Percentiles rank a stretch among this genome's conserved stretches.
phyloP scores from a whole-genome alignment of 179 eudicot species.

The Vitellaria paradoxa region DNA sequence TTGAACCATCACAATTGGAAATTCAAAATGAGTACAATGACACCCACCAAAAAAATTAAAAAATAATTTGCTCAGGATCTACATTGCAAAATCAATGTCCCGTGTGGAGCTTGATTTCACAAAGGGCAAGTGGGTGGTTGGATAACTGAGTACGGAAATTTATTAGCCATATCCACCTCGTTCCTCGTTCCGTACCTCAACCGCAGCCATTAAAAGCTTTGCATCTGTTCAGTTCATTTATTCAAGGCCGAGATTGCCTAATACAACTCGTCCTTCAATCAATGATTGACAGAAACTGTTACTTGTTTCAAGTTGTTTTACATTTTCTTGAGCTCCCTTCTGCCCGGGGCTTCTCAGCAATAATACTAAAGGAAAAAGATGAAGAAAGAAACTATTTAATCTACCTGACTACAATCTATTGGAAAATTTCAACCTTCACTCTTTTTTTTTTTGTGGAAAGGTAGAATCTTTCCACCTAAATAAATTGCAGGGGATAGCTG shows the following conservation, averaged over 20 bases:
- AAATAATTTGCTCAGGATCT: slow-evolving; percentile 72
- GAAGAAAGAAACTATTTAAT: too few species aligned
- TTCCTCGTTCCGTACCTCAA: slow-evolving; percentile 69
- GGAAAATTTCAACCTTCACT: too few species aligned
- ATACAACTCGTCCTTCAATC: slow-evolving; percentile 35
- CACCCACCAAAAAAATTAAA: too few species aligned
- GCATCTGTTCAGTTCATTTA: slow-evolving; percentile 78
- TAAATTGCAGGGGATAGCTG: too few species aligned
- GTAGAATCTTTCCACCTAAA: too few species aligned
- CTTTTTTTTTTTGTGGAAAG: too few species aligned
- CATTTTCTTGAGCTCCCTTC: neutral
- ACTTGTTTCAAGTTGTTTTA: neutral
- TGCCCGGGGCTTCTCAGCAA: too few species aligned
- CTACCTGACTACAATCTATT: too few species aligned
- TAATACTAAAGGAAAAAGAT: too few species aligned
- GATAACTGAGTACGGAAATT: slow-evolving; percentile 77
- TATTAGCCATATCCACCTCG: slow-evolving; percentile 90
- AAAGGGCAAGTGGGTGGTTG: slow-evolving; percentile 91
- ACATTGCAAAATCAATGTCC: slow-evolving; percentile 58
- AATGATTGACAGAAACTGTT: neutral
- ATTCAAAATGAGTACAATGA: too few species aligned
- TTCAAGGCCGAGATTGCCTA: slow-evolving; percentile 67
- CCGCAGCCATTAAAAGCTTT: slow-evolving; percentile 91
- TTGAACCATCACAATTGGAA: too few species aligned
- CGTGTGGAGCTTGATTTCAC: slow-evolving; percentile 94